Evolutionary conservation across 2,329 filamentous ascomycete species (phyloP), one percentile per base, ranked within the genome.

Genomic region (Plenodomus biglobosus): DNA sequence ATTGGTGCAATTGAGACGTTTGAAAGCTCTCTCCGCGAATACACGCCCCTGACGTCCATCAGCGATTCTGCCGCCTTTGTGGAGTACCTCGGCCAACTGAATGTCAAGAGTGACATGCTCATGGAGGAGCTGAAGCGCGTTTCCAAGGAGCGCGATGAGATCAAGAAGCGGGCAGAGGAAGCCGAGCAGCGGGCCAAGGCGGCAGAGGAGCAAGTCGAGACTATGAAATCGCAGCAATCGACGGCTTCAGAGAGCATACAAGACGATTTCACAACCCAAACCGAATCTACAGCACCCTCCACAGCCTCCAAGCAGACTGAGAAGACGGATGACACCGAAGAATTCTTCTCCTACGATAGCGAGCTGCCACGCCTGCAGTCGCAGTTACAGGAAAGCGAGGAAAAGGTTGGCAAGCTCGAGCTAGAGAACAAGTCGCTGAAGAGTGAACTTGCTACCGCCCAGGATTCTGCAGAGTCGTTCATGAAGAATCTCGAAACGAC

Each of bases 71-170:
- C 84, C 44, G 87, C 91, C 2, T 78, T 99, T 27, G 82, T 91
- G 6, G 92, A 97, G 72, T 99, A 96, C 65, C 79, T 99, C 21
- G 90, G 87, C 59, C 90, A 96, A 71, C 75, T 95, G 35, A 92
- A 86, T 52, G 73, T 92, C 44, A 92, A 95, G 66, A 86, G 86
- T 36, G 90, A 95, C 62, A 95, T 99, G 88, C 85, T 95, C 2
- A 86, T 95, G 82, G 88, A 95, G 38, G 94, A 99, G 72, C 78
- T 96, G 47, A 96, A 95, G 74, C 81, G 90, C 11, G 85, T 97
- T 0, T 87, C 90, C 0, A 81, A 82, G 3, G 92, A 97, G 66
- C 86, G 88, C 50, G 90, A 96, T 52, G 83, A 85, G 15, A 78
- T 88, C 52, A 92, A 90, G 70, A 88, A 86, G 72, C 90, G 88